Evolutionary conservation across 2,329 filamentous ascomycete species (phyloP).

Genomic region (Clonostachys rosea): DNA sequence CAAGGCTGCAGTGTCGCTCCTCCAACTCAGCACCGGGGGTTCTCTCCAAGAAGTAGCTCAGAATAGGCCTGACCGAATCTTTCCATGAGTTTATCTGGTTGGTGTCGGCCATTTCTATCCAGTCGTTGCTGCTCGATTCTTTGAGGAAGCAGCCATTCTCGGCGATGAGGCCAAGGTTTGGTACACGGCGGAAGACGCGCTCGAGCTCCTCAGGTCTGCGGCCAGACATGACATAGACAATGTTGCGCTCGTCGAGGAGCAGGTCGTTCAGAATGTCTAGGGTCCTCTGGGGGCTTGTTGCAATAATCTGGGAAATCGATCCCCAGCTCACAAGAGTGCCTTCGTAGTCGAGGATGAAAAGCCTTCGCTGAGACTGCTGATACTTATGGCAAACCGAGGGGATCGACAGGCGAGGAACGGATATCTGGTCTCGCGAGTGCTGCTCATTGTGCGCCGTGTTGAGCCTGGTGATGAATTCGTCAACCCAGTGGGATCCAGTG

Average conservation of each 20-base stretch:
- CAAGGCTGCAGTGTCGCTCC: constrained; percentile 83
- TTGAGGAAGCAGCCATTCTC: constrained; percentile 93
- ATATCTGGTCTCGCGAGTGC: constrained; percentile 76
- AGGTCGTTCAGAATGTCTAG: constrained; percentile 80
- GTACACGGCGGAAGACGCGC: constrained; percentile 76
- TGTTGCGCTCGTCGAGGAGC: constrained; percentile 73
- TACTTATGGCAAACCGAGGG: constrained; percentile 63
- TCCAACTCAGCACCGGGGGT: constrained; percentile 86
- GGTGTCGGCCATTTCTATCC: constrained; percentile 74
- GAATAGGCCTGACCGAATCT: constrained; percentile 72
- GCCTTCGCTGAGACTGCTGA: constrained; percentile 56
- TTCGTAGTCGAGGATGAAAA: constrained; percentile 93
- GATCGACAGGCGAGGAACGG: constrained; percentile 79
- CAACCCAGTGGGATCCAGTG: constrained; percentile 83
- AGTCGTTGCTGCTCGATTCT: constrained; percentile 61
- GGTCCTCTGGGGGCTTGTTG: constrained; percentile 79
- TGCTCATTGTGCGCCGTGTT: constrained; percentile 79
- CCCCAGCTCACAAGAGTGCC: constrained; percentile 88
- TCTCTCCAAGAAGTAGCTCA: constrained; percentile 86
- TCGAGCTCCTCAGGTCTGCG: constrained; percentile 85
- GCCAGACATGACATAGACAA: constrained; percentile 91
- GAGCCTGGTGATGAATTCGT: constrained; percentile 66
- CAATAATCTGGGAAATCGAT: constrained; percentile 76
- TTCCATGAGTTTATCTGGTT: constrained; percentile 75
- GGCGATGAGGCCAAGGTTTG: constrained; percentile 82